Evolutionary conservation across 768 basidiomycete genomes (phyloP).

Genomic region (Psilocybe cyanescens): DNA sequence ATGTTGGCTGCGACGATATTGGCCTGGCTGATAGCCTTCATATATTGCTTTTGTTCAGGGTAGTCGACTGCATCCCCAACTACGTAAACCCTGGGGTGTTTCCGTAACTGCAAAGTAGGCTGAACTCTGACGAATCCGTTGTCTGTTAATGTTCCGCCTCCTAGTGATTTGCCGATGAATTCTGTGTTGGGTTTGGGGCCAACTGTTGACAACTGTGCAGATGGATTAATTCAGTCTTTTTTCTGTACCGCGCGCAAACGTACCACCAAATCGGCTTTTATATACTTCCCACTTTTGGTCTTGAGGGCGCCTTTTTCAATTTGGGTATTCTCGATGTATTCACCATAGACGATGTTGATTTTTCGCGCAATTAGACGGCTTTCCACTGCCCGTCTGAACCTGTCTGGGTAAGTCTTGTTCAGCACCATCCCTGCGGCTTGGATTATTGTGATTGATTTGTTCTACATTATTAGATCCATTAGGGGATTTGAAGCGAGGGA

Average conservation of each 20-base stretch:
- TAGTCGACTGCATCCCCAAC: conserved; percentile 27
- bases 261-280: conserved; percentile 59
- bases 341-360: conserved; percentile 50
- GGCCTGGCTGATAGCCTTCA: background rate
- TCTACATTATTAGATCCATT: conserved; percentile 16
- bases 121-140: conserved; percentile 47
- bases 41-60: conserved; percentile 10
- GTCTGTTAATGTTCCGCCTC: conserved; percentile 30
- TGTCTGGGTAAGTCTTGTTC: conserved; percentile 52
- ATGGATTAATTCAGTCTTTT: background rate
- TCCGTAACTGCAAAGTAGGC: conserved; percentile 36
- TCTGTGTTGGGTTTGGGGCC: conserved; percentile 48
- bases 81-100: conserved; percentile 24
- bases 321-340: conserved; percentile 50
- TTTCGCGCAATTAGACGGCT: conserved; percentile 39
- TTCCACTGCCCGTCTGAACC: conserved; percentile 48
- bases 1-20: conserved; percentile 16
- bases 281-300: conserved; percentile 46
- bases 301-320: conserved; percentile 41
- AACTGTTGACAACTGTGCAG: conserved; percentile 29
- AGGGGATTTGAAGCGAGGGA: background rate
- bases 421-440: conserved; percentile 51
- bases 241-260: conserved; percentile 19
- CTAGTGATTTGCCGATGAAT: conserved; percentile 44
- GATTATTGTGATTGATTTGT: conserved; percentile 58